Percentiles rank a stretch among this genome's conserved stretches.
Evolutionary conservation across 441 rosid species (phyloP).

Genomic region (Populus hybrid): DNA sequence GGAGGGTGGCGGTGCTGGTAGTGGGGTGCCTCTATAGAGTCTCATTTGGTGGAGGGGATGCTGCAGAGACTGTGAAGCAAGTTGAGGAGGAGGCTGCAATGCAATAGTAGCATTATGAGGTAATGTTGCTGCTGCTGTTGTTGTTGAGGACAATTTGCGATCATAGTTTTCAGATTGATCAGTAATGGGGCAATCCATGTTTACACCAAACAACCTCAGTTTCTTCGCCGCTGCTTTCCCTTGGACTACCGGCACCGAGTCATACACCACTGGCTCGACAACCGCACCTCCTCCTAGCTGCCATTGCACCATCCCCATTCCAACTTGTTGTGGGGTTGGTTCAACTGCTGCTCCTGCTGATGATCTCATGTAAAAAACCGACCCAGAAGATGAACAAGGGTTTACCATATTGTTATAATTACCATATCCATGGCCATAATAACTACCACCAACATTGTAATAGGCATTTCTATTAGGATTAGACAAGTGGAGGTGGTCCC

Average conservation of each 20-base stretch:
- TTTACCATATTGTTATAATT: conserved; percentile 18
- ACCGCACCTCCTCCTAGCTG: conserved; percentile 17
- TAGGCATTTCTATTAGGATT: conserved; percentile 11
- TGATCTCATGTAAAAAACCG: conserved; percentile 32
- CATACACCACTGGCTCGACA: conserved; percentile 37
- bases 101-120: background rate
- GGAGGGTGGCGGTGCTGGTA: conserved; percentile 13
- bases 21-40: conserved; percentile 35
- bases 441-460: background rate
- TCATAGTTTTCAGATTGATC: conserved; percentile 30
- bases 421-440: conserved; percentile 1
- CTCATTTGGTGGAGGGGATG: conserved; percentile 29
- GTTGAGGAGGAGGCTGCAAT: conserved; percentile 1
- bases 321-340: conserved; percentile 33
- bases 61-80: conserved; percentile 21
- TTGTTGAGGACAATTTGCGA: conserved; percentile 17
- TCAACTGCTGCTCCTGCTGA: background rate
- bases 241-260: conserved; percentile 59
- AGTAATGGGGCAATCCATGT: conserved; percentile 53
- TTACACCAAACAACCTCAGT: conserved; percentile 67
- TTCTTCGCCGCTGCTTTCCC: conserved; percentile 52
- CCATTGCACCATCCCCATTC: conserved; percentile 29
- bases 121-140: background rate
- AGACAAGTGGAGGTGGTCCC: conserved; percentile 26
- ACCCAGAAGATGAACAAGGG: conserved; percentile 23